Evolutionary conservation across 768 basidiomycete genomes (phyloP).

Genomic region (Russula dissimulans): DNA sequence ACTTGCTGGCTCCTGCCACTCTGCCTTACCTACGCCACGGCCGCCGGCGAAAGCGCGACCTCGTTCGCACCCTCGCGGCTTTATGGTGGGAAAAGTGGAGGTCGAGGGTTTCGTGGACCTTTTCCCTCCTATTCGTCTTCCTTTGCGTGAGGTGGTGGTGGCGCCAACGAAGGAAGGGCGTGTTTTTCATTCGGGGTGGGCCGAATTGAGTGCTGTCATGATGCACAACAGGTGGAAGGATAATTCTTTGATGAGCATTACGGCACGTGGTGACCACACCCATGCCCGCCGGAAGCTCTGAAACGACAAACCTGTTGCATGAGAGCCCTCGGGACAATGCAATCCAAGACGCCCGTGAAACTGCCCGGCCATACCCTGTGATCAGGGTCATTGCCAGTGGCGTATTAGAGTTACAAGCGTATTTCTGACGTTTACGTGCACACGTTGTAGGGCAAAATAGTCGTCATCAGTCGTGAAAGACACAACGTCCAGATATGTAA

Average conservation of each 20-base stretch:
- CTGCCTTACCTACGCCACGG: constrained; percentile 45
- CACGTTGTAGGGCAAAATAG: constrained; percentile 8
- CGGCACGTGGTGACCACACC: constrained; percentile 8
- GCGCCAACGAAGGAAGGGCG: constrained; percentile 14
- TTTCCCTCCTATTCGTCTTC: constrained; percentile 29
- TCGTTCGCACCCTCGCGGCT: constrained; percentile 47
- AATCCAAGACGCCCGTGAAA: background rate
- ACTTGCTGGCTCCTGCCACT: constrained; percentile 26
- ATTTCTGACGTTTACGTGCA: constrained; percentile 10
- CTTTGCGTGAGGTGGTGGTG: constrained; percentile 20
- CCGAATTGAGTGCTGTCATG: constrained; percentile 9
- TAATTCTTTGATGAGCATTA: constrained; percentile 7
- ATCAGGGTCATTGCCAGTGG: background rate
- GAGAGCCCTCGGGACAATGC: background rate
- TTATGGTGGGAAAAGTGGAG: constrained; percentile 64
- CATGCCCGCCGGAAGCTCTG: background rate
- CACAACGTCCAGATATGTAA: constrained; percentile 7
- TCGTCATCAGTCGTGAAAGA: constrained; percentile 15
- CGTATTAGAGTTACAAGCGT: background rate
- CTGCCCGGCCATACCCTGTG: background rate
- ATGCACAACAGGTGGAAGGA: background rate
- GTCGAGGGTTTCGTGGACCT: constrained; percentile 6
- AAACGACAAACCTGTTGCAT: background rate
- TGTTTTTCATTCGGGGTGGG: constrained; percentile 12
- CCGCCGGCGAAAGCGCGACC: constrained; percentile 60